Evolutionary conservation across 106 monocot genomes (phyloP).

Genomic region (Dioscorea alata): DNA sequence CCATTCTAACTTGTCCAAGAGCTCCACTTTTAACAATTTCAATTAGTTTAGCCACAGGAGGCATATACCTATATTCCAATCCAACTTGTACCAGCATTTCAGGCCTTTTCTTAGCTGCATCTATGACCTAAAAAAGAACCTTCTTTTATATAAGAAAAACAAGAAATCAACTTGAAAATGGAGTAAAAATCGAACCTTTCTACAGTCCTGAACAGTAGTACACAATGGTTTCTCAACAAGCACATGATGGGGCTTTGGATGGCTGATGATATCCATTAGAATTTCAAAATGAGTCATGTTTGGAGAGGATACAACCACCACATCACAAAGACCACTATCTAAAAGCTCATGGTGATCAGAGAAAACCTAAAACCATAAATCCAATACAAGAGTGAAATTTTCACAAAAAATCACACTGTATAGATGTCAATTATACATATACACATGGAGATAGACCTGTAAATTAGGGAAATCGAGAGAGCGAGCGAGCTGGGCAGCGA

Average conservation of each 20-base stretch:
- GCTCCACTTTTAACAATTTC: conserved; percentile 55
- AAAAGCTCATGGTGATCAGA: conserved; percentile 63
- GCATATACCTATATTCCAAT: conserved; percentile 94
- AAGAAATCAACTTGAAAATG: not conserved
- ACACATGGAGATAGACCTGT: conserved; percentile 3
- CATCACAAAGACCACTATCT: conserved; percentile 81
- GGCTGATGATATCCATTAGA: conserved; percentile 71
- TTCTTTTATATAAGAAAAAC: too few relatives aligned
- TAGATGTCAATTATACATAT: too few relatives aligned
- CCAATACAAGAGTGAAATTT: not conserved
- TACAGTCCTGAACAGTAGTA: conserved; percentile 73
- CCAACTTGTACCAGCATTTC: conserved; percentile 92
- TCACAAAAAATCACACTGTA: too few relatives aligned
- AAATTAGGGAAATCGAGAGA: conserved; percentile 33
- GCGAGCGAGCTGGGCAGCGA: conserved; percentile 46
- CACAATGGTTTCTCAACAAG: conserved; percentile 91
- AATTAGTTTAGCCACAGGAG: conserved; percentile 89
- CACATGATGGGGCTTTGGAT: conserved; percentile 60
- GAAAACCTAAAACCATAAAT: conserved; percentile 30
- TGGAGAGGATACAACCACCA: conserved; percentile 81
- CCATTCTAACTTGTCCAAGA: conserved; percentile 81
- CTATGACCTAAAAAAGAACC: conserved; percentile 35
- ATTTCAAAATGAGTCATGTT: conserved; percentile 97
- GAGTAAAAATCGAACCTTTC: conserved; percentile 31
- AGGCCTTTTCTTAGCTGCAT: conserved; percentile 67